Evolutionary conservation across 2,329 filamentous ascomycete species (phyloP).

Genomic region (Thielaviopsis punctulata): DNA sequence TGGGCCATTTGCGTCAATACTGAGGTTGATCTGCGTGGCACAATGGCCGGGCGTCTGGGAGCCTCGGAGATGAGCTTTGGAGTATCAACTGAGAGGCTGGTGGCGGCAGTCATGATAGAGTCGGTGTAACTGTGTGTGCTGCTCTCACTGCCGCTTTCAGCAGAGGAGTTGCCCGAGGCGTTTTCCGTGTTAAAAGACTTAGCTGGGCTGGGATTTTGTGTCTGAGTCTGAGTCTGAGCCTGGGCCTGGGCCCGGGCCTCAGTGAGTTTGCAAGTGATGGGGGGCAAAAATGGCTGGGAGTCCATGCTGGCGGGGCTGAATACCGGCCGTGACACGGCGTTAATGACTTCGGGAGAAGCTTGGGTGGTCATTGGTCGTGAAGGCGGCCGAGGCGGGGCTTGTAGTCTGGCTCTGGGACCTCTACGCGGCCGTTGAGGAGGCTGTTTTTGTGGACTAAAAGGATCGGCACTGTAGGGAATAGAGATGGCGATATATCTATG

Average conservation of each 20-base stretch:
- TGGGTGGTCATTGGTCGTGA: not conserved
- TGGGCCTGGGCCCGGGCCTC: not conserved
- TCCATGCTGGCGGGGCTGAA: not conserved
- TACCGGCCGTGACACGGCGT: not conserved
- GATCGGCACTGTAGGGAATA: conserved; percentile 34
- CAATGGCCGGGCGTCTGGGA: conserved; percentile 5
- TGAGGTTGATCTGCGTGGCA: conserved; percentile 8
- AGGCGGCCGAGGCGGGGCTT: not conserved
- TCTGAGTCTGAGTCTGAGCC: not conserved
- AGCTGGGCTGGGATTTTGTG: conserved; percentile 1
- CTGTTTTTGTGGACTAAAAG: conserved; percentile 19
- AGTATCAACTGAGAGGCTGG: not conserved
- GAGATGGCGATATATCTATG: conserved; percentile 44
- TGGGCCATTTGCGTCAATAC: conserved; percentile 8
- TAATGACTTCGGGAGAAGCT: not conserved
- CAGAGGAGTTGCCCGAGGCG: not conserved
- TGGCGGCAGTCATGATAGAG: conserved; percentile 6
- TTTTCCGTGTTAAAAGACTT: conserved; percentile 4
- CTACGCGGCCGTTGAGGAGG: not conserved
- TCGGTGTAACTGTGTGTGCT: conserved; percentile 5
- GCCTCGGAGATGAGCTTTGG: not conserved
- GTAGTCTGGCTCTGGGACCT: not conserved
- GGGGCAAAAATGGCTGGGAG: not conserved
- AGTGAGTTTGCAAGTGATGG: not conserved
- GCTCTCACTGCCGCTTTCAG: conserved; percentile 7